Evolutionary conservation across 2,329 filamentous ascomycete species (phyloP).

Genomic region (Fusarium tuaranense): DNA sequence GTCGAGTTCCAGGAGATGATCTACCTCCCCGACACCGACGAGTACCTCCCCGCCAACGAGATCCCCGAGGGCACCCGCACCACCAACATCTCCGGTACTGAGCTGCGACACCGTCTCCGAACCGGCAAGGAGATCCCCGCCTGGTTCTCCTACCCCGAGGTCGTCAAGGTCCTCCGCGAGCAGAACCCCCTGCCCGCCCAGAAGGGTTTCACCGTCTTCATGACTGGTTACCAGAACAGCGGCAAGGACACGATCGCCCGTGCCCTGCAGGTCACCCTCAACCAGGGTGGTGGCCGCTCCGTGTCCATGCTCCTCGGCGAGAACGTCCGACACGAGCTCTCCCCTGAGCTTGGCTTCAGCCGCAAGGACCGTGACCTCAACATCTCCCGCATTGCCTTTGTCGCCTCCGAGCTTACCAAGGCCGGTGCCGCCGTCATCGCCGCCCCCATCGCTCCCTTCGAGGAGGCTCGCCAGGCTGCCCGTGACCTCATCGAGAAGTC

Average conservation of each 20-base stretch:
- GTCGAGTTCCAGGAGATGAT: constrained; percentile 99
- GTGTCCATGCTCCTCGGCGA: constrained; percentile 96
- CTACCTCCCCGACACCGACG: constrained; percentile 95
- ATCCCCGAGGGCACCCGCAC: constrained; percentile 87
- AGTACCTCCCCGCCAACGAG: constrained; percentile 94
- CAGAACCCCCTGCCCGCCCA: constrained; percentile 91
- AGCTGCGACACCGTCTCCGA: constrained; percentile 91
- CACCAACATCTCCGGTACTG: constrained; percentile 86
- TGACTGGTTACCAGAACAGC: constrained; percentile 95
- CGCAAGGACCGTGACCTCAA: constrained; percentile 93
- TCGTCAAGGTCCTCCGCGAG: constrained; percentile 95
- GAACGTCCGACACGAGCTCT: constrained; percentile 93
- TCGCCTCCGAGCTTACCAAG: constrained; percentile 93
- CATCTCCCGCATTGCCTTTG: constrained; percentile 95
- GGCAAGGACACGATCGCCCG: constrained; percentile 98
- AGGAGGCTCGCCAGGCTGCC: constrained; percentile 79
- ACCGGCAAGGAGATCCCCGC: constrained; percentile 95
- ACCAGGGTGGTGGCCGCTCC: constrained; percentile 95
- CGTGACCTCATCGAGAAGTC: constrained; percentile 88
- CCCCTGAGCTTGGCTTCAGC: constrained; percentile 94
- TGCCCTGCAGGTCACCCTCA: constrained; percentile 94
- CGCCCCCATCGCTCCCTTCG: constrained; percentile 94
- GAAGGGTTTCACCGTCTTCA: constrained; percentile 98
- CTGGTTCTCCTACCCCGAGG: constrained; percentile 99
- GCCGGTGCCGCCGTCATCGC: constrained; percentile 95